Evolutionary conservation across 306 rosid genomes (phyloP), one percentile per base, ranked within the genome.

Genomic region (Datisca glomerata): DNA sequence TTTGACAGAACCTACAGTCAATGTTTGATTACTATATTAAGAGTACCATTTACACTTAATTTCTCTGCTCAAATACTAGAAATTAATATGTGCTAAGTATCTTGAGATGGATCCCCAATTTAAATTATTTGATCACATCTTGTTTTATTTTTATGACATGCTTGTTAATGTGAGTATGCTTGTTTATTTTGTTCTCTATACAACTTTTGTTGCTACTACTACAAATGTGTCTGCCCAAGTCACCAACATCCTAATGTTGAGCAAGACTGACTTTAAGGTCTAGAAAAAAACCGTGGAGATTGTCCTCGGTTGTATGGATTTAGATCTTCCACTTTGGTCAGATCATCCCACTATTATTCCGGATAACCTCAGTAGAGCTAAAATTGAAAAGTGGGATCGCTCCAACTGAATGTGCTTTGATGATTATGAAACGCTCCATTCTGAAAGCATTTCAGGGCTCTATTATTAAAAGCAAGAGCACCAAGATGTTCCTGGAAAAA

Each of bases 241-340:
- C 3, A 45, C 7, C 15, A 5, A 24, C 21, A 45, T 45, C 10
- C 36, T n/a, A 14, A 24, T 45, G 35, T 21, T 45, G 12, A 45
- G 8, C n/a, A 5, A 12, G 20, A 19, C 24, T 1, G 12, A 45
- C n/a, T 12, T 33, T 33, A 3, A 47, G 12, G 13, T 6, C 1
- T 47, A 18, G 40, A 31, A 47, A 47, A 13, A 29, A 21, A 18
- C 5, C 10, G 25, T 47, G 24, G 40, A 29, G 8, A 31, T 47
- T 18, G 1, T 18, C 1, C 53, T 31, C 27, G 18, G 3, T 18
- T n/a, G 14, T 17, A 31, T 18, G 16, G 53, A 47, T 11, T 11
- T 17, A 0, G 53, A 47, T 17, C 6, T 29, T 10, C 25, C 53
- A 29, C 13, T 47, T 2, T 6, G 40, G 12, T 2, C 3, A 7